These are phyloP conservation scores for Hypomontagnella monticulosa DNA, from an alignment of 495 filamentous ascomycete genomes.

Conservation along the genomic window DNA sequence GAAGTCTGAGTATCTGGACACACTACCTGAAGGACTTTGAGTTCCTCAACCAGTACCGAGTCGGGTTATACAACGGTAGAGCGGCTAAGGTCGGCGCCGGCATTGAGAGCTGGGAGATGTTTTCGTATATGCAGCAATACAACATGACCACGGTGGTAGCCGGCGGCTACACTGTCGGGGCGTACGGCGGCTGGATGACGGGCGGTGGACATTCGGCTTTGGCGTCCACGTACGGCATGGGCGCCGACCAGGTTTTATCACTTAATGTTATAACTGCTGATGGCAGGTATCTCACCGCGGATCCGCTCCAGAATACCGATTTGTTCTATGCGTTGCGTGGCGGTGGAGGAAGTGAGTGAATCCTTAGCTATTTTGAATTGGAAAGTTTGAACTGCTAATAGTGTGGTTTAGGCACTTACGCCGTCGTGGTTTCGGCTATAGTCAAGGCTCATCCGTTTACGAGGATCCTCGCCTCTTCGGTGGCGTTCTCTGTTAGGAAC, in stretches of 20 bases:
- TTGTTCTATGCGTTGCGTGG: conserved; percentile 72
- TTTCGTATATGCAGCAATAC: conserved; percentile 45
- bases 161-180: conserved; percentile 60
- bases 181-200: conserved; percentile 61
- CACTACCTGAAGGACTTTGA: conserved; percentile 60
- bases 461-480: conserved; percentile 41
- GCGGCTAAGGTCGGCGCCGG: conserved; percentile 60
- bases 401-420: conserved; percentile 54
- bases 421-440: conserved; percentile 59
- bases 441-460: conserved; percentile 49
- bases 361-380: not conserved
- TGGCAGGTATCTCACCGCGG: conserved; percentile 63
- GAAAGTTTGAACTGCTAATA: not conserved
- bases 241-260: conserved; percentile 61
- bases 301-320: conserved; percentile 59
- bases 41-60: conserved; percentile 48
- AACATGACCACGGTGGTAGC: conserved; percentile 58
- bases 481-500: conserved; percentile 42
- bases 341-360: conserved; percentile 60
- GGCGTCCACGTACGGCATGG: conserved; percentile 58
- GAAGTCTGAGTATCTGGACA: conserved; percentile 68
- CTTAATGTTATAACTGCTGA: conserved; percentile 67
- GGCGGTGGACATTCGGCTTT: conserved; percentile 61
- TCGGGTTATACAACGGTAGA: conserved; percentile 51
- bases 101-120: conserved; percentile 57